A percentile compares a stretch with the other conserved stretches of the same genome.
Conservation (phyloP, 1,139 yeast species). For the Groenewaldozyma auringiensis region DNA sequence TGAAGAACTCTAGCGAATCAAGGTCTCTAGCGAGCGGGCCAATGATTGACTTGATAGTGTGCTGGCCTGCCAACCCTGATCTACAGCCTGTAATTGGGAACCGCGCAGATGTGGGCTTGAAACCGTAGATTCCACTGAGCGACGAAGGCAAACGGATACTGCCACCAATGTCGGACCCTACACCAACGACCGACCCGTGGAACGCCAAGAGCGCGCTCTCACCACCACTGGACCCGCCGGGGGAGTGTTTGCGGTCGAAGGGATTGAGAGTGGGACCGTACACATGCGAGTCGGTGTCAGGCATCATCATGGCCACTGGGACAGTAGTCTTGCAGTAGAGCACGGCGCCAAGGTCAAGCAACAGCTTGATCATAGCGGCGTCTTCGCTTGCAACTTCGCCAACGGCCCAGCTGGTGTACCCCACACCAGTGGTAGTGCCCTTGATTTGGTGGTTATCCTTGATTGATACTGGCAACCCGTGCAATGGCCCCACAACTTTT, state of each 20-base stretch:
- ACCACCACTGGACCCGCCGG: conserved; percentile 74
- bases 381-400: conserved; percentile 1
- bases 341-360: conserved; percentile 44
- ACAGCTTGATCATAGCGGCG: conserved; percentile 14
- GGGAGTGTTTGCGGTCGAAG: conserved; percentile 42
- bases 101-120: conserved; percentile 55
- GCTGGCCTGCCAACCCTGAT: conserved; percentile 44
- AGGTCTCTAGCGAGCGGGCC: conserved; percentile 42
- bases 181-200: conserved; percentile 54
- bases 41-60: conserved; percentile 32
- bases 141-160: conserved; percentile 73
- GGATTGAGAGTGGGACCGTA: conserved; percentile 53
- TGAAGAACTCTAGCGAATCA: conserved; percentile 47
- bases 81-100: conserved; percentile 28
- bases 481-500: conserved; percentile 39
- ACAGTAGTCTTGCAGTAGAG: conserved; percentile 49
- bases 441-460: conserved; percentile 56
- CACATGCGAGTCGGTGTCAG: conserved; percentile 41
- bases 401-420: conserved; percentile 8
- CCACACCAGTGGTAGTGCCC: conserved; percentile 27
- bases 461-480: conserved; percentile 48
- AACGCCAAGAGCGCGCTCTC: conserved; percentile 50
- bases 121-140: conserved; percentile 56
- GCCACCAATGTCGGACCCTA: conserved; percentile 78
- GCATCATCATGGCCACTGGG: conserved; percentile 50